Evolutionary conservation across 140 eudicot genomes (phyloP).

Genomic region (Oenanthe javanica): DNA sequence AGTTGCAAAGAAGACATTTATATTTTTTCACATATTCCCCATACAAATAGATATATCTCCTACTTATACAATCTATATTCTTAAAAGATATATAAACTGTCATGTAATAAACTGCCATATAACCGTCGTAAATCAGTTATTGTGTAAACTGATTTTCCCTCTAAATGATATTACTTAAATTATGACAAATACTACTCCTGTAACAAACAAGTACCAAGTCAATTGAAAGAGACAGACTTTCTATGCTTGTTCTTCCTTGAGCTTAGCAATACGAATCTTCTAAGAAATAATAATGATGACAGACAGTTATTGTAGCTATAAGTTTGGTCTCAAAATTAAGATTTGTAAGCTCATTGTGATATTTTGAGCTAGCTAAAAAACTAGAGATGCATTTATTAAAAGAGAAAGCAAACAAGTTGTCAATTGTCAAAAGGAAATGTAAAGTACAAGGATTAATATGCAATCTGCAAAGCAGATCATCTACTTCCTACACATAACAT

Average conservation of each 20-base stretch:
- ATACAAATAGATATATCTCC: too few species aligned
- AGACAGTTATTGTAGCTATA: slow-evolving; percentile 34
- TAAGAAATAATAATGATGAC: slow-evolving; percentile 16
- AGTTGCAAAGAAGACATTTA: too few species aligned
- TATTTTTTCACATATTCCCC: too few species aligned
- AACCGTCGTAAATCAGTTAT: too few species aligned
- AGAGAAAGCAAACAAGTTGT: neutral
- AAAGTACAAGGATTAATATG: neutral
- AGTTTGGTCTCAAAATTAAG: slow-evolving; percentile 84
- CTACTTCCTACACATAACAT: neutral
- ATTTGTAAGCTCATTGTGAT: slow-evolving; percentile 45
- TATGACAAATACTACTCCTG: too few species aligned
- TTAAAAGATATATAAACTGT: too few species aligned
- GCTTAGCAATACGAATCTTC: slow-evolving; percentile 50
- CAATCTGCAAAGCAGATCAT: neutral
- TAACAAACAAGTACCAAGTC: too few species aligned
- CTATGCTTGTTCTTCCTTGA: slow-evolving; percentile 68
- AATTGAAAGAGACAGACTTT: slow-evolving; percentile 35
- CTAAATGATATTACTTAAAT: too few species aligned
- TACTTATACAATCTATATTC: too few species aligned
- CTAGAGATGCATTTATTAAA: neutral
- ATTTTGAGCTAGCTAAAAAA: too few species aligned
- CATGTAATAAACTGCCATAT: too few species aligned
- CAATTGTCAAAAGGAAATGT: neutral
- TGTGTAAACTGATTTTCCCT: too few species aligned